Percentiles rank a stretch among this genome's conserved stretches.
phyloP scores from a whole-genome alignment of 768 basidiomycete genomes.

The Obba rivulosa region DNA sequence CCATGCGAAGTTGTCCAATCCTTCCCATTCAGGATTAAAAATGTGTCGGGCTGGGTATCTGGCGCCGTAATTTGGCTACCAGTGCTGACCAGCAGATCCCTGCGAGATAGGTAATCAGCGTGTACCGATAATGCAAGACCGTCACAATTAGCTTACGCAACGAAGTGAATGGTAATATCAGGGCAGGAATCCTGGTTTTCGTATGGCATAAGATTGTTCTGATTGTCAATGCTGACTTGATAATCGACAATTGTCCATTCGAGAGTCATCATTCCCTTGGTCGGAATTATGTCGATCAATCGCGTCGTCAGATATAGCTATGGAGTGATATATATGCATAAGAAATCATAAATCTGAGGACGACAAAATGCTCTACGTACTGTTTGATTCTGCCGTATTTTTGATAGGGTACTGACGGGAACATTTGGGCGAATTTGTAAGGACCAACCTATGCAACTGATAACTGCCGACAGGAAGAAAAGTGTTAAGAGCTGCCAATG shows the following conservation, averaged over 20 bases:
- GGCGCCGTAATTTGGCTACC: background rate
- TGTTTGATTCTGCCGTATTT: no score
- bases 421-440: conserved; percentile 7
- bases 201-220: background rate
- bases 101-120: no score
- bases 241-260: conserved; percentile 8
- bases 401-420: background rate
- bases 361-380: no score
- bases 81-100: no score
- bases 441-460: conserved; percentile 9
- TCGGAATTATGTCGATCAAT: conserved; percentile 9
- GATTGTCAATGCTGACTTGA: background rate
- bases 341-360: no score
- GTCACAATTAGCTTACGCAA: conserved; percentile 5
- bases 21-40: conserved; percentile 9
- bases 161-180: conserved; percentile 12
- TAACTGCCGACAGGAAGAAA: background rate
- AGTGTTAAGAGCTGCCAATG: conserved; percentile 4
- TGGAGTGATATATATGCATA: conserved; percentile 1
- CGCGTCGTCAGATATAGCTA: conserved; percentile 2
- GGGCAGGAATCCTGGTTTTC: conserved; percentile 5
- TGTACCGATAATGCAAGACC: no score
- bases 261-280: conserved; percentile 6
- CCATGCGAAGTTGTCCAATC: conserved; percentile 2
- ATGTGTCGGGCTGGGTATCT: conserved; percentile 4